A percentile compares a stretch with the other conserved stretches of the same genome.
phyloP scores from a whole-genome alignment of 116 monocot species.

The Dioscorea cayenensis region DNA sequence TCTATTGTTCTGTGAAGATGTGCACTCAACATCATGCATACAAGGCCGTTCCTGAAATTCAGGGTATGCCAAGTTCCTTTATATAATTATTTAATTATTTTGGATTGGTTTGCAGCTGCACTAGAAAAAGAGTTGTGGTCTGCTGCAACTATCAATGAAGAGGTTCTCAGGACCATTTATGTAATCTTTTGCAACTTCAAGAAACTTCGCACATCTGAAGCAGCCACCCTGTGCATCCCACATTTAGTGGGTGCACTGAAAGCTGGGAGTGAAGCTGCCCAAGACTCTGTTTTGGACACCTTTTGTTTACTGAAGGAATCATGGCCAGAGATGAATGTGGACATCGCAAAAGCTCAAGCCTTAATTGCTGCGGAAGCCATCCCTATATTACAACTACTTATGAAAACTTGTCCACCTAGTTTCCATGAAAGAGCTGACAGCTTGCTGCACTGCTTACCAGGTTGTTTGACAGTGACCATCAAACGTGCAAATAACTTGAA shows the following conservation, averaged over 20 bases:
- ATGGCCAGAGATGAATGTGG: slow-evolving; percentile 63
- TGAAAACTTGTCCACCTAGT: slow-evolving; percentile 73
- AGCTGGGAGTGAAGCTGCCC: slow-evolving; percentile 55
- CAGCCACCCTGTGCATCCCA: slow-evolving; percentile 71
- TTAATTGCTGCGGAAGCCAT: slow-evolving; percentile 72
- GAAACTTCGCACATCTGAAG: slow-evolving; percentile 65
- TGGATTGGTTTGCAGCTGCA: slow-evolving; percentile 43
- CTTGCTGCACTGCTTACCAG: slow-evolving; percentile 63
- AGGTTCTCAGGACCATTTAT: slow-evolving; percentile 53
- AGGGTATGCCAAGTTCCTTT: no score
- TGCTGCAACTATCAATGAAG: slow-evolving; percentile 52
- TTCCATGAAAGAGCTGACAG: slow-evolving; percentile 76
- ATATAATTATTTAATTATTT: slow-evolving; percentile 1
- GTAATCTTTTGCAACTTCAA: slow-evolving; percentile 71
- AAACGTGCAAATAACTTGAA: slow-evolving; percentile 74
- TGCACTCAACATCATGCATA: no score
- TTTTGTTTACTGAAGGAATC: slow-evolving; percentile 70
- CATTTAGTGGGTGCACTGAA: slow-evolving; percentile 57
- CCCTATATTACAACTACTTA: slow-evolving; percentile 60
- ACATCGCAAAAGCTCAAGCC: slow-evolving; percentile 68
- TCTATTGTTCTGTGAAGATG: no score
- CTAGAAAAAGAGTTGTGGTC: slow-evolving; percentile 67
- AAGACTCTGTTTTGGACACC: slow-evolving; percentile 60
- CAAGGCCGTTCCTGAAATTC: no score
- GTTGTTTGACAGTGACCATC: slow-evolving; percentile 71